A percentile compares a stretch with the other conserved stretches of the same genome.
Evolutionary conservation across 805 yeast species (phyloP).

Genomic region (Cyberlindnera maclurae): DNA sequence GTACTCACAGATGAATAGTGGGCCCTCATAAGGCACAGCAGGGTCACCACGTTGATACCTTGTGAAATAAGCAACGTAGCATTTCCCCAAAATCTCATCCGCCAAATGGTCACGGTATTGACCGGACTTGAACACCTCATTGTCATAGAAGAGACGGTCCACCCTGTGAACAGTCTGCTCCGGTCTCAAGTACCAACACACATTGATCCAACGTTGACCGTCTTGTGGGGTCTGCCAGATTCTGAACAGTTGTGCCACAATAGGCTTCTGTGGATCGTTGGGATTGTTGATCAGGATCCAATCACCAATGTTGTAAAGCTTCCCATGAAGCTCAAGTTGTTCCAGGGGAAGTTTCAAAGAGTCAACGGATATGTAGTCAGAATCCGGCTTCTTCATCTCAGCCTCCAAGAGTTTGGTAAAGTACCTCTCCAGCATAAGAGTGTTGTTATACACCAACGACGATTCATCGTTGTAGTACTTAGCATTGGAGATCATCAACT

Average conservation of each 20-base stretch:
- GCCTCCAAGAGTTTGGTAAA: conserved; percentile 51
- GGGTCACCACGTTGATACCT: conserved; percentile 95
- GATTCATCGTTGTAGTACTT: conserved; percentile 55
- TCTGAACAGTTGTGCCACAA: conserved; percentile 88
- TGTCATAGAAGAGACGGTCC: conserved; percentile 83
- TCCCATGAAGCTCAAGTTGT: conserved; percentile 62
- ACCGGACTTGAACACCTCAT: conserved; percentile 94
- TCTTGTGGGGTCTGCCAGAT: conserved; percentile 76
- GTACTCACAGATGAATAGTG: conserved; percentile 88
- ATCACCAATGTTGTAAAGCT: conserved; percentile 79
- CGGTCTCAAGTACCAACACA: conserved; percentile 96
- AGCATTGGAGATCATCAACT: conserved; percentile 66
- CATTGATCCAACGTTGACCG: conserved; percentile 82
- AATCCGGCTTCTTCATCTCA: conserved; percentile 78
- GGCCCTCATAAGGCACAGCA: conserved; percentile 68
- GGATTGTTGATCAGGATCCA: conserved; percentile 89
- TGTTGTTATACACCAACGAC: conserved; percentile 52
- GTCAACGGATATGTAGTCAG: conserved; percentile 55
- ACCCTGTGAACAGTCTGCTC: conserved; percentile 95
- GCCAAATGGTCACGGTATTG: conserved; percentile 92
- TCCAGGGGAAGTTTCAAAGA: conserved; percentile 72
- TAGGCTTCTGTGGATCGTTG: conserved; percentile 84
- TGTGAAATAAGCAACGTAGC: conserved; percentile 91
- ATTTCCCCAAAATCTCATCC: conserved; percentile 84
- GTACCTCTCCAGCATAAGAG: conserved; percentile 54